Conservation (phyloP, 768 basidiomycete genomes). For the Termitomyces sp. region DNA sequence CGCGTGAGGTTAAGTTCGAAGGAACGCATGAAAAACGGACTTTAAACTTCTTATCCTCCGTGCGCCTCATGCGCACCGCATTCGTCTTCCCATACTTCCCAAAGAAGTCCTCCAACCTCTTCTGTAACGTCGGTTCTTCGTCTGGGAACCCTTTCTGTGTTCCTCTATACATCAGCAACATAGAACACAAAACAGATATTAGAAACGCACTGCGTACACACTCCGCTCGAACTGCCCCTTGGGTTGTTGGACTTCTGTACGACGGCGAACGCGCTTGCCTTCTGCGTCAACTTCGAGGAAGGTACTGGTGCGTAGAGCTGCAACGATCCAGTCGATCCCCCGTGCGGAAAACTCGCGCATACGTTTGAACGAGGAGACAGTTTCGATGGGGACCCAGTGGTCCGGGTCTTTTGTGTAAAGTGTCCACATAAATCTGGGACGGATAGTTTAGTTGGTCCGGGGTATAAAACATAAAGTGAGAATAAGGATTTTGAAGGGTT, state of each 20-base stretch:
- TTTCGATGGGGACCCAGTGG: conserved; percentile 89
- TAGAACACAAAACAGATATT: background rate
- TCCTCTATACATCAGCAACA: background rate
- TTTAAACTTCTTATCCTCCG: conserved; percentile 86
- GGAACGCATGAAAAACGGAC: conserved; percentile 32
- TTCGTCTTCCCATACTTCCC: conserved; percentile 72
- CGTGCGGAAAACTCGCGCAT: conserved; percentile 72
- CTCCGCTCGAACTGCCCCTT: conserved; percentile 81
- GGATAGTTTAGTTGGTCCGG: background rate
- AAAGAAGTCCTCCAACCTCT: conserved; percentile 78
- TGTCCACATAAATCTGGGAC: conserved; percentile 88
- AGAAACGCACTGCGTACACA: conserved; percentile 77
- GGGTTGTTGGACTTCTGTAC: conserved; percentile 72
- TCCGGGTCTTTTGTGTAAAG: conserved; percentile 76
- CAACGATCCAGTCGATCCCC: conserved; percentile 68
- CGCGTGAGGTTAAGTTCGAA: background rate
- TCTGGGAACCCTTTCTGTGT: conserved; percentile 87
- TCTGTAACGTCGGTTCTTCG: conserved; percentile 62
- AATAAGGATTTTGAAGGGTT: background rate
- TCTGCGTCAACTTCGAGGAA: conserved; percentile 75
- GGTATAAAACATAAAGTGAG: background rate
- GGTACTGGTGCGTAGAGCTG: conserved; percentile 54
- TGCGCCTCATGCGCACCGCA: conserved; percentile 87
- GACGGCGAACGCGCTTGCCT: conserved; percentile 71
- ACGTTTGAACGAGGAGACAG: conserved; percentile 91